These are phyloP conservation scores for Aspergillus fischeri DNA, from an alignment of 2,329 filamentous ascomycete species.

Conservation along the genomic window DNA sequence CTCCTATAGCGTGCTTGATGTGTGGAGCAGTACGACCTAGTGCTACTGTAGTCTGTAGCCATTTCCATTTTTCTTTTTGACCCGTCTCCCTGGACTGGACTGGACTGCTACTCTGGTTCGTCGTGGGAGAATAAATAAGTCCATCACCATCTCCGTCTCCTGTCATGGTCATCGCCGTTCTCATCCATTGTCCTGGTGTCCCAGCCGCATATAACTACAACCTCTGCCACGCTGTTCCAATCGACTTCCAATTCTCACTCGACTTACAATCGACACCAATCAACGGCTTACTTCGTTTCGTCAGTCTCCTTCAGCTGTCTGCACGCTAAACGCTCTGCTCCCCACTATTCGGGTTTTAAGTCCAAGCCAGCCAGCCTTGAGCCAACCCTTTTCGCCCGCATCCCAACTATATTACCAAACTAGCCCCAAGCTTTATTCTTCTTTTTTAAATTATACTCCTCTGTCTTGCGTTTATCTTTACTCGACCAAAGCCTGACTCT, in stretches of 20 bases:
- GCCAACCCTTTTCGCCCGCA: conserved; percentile 1
- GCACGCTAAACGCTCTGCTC: conserved; percentile 1
- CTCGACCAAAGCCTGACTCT: not conserved
- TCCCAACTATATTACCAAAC: not conserved
- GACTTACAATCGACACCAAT: not conserved
- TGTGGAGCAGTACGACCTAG: conserved; percentile 17
- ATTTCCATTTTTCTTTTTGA: conserved; percentile 25
- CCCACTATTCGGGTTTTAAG: not conserved
- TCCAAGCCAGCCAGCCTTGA: conserved; percentile 1
- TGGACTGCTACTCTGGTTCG: conserved; percentile 13
- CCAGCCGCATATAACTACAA: conserved; percentile 16
- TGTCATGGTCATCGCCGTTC: conserved; percentile 6
- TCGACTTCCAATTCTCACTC: conserved; percentile 2
- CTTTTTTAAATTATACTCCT: not conserved
- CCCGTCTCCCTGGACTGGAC: conserved; percentile 31
- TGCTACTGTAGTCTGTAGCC: conserved; percentile 21
- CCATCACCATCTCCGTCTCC: conserved; percentile 15
- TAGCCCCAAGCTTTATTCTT: not conserved
- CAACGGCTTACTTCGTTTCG: not conserved
- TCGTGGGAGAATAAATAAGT: conserved; percentile 13
- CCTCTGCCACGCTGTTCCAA: conserved; percentile 6
- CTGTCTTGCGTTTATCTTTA: not conserved
- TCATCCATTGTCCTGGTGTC: conserved; percentile 6
- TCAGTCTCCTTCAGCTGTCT: not conserved
- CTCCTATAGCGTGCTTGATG: conserved; percentile 32